A percentile compares a stretch with the other conserved stretches of the same genome.
These are phyloP conservation scores for Starmerella floricola DNA, from an alignment of 805 yeast genomes.

Conservation along the genomic window DNA sequence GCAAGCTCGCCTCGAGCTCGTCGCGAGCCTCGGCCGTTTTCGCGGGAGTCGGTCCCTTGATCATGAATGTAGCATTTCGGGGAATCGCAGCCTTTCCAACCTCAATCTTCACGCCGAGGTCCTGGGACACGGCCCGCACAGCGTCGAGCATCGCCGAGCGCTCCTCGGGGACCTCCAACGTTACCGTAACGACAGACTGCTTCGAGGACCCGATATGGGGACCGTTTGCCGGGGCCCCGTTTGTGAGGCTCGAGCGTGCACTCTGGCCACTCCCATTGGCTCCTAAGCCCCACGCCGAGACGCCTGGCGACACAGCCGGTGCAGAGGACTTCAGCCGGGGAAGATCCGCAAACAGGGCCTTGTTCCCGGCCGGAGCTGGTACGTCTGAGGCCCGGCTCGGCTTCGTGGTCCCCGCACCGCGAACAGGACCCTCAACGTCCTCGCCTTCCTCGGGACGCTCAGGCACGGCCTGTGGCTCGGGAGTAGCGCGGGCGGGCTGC, in stretches of 20 bases:
- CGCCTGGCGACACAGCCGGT: not conserved
- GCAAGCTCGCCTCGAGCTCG: slow-evolving; percentile 9
- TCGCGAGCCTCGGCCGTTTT: slow-evolving; percentile 9
- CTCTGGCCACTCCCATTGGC: too few species aligned
- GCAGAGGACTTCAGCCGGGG: slow-evolving; percentile 9
- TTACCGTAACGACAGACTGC: slow-evolving; percentile 1
- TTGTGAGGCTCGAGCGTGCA: not conserved
- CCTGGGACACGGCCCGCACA: slow-evolving; percentile 6
- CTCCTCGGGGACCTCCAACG: slow-evolving; percentile 8
- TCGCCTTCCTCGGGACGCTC: too few species aligned
- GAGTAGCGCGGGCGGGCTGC: too few species aligned
- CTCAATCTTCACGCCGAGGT: slow-evolving; percentile 14
- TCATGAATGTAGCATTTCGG: slow-evolving; percentile 16
- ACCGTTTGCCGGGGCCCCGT: not conserved
- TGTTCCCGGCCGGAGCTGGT: not conserved
- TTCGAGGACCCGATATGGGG: not conserved
- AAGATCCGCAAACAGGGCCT: slow-evolving; percentile 3
- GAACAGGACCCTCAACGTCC: too few species aligned
- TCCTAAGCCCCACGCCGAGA: too few species aligned
- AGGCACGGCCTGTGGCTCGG: too few species aligned
- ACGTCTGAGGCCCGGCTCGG: too few species aligned
- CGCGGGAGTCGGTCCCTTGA: slow-evolving; percentile 13
- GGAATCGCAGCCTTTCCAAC: slow-evolving; percentile 13
- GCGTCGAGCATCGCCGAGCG: slow-evolving; percentile 2
- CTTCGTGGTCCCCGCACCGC: too few species aligned